Conservation (phyloP, 2,329 filamentous ascomycete species). For the Pseudonectria foliicola region DNA sequence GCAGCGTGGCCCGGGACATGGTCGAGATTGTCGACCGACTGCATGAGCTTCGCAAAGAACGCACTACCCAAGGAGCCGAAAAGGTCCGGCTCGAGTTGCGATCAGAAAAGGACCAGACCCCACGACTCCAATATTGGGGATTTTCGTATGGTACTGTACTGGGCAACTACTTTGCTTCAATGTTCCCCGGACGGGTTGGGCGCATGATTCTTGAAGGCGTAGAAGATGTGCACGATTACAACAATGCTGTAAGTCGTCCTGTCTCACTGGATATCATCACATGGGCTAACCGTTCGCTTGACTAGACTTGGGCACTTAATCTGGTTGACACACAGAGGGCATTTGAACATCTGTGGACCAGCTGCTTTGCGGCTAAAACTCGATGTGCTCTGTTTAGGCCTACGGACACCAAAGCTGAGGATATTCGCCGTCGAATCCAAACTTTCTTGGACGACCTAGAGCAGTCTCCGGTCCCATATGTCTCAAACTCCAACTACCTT, state of each 20-base stretch:
- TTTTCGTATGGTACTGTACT: slow-evolving; percentile 38
- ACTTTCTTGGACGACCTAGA: slow-evolving; percentile 24
- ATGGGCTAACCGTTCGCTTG: not conserved
- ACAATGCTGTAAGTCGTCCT: slow-evolving; percentile 6
- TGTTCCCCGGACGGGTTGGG: slow-evolving; percentile 31
- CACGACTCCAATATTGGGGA: slow-evolving; percentile 39
- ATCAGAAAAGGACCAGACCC: slow-evolving; percentile 4
- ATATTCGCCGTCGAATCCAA: slow-evolving; percentile 28
- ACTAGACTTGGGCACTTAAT: slow-evolving; percentile 29
- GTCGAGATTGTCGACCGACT: slow-evolving; percentile 36
- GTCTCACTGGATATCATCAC: not conserved
- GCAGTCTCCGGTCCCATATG: slow-evolving; percentile 18
- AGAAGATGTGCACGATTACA: slow-evolving; percentile 30
- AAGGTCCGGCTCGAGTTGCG: slow-evolving; percentile 7
- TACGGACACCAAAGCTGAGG: slow-evolving; percentile 18
- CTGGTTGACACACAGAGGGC: slow-evolving; percentile 31
- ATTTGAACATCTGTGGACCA: slow-evolving; percentile 26
- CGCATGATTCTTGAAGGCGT: slow-evolving; percentile 36
- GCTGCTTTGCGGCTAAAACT: slow-evolving; percentile 26
- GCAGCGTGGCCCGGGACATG: slow-evolving; percentile 36
- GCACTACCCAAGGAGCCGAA: not conserved
- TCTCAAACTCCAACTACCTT: slow-evolving; percentile 11
- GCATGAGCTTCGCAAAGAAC: slow-evolving; percentile 23
- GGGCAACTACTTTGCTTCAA: slow-evolving; percentile 29
- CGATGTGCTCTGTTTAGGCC: slow-evolving; percentile 23